Evolutionary conservation across 306 rosid genomes (phyloP).

Genomic region (Cicer pinnatifidum): DNA sequence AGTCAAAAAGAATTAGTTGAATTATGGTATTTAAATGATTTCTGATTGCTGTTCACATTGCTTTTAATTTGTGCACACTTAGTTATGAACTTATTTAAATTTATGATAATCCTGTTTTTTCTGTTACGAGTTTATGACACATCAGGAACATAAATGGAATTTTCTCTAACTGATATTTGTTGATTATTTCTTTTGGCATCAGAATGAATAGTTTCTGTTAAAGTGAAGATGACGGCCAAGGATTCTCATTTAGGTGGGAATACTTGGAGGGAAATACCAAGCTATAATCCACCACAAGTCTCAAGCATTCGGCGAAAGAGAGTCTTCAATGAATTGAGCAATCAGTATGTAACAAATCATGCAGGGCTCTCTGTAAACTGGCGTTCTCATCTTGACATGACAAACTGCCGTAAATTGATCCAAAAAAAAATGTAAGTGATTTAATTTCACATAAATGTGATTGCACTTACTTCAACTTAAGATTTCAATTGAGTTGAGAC

Average conservation of each 20-base stretch:
- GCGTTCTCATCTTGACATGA: neutral
- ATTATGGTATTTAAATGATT: neutral
- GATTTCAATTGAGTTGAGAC: neutral
- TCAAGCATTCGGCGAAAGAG: too few species aligned
- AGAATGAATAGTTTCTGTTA: neutral
- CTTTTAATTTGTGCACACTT: neutral
- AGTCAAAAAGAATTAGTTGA: neutral
- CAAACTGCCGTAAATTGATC: neutral
- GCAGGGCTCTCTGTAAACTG: neutral
- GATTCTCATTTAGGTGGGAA: neutral
- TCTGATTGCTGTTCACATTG: constrained; percentile 10
- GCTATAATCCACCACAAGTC: too few species aligned
- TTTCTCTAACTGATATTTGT: neutral
- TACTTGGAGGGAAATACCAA: neutral
- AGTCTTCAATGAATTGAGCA: too few species aligned
- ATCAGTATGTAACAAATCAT: neutral
- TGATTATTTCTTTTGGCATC: neutral
- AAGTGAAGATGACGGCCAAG: neutral
- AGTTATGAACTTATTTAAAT: neutral
- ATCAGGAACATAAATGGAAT: neutral
- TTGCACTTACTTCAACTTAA: neutral
- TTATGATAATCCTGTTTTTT: neutral
- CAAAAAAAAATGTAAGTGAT: neutral
- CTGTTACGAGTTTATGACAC: neutral
- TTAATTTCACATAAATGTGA: neutral